phyloP scores from a whole-genome alignment of 2,329 filamentous ascomycete genomes.

The Salinomyces thailandicus region DNA sequence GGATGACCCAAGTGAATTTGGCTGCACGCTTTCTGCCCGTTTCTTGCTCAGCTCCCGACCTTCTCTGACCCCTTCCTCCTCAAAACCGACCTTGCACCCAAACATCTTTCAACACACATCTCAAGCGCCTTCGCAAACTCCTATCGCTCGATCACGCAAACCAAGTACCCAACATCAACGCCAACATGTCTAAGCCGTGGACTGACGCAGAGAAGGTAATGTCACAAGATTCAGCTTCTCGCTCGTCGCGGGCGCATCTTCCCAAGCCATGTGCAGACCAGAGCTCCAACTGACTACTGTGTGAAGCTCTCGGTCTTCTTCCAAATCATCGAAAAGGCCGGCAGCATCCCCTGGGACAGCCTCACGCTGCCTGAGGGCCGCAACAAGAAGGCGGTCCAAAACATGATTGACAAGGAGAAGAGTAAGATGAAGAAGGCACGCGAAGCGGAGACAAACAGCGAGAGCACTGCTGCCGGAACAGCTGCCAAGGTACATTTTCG shows the following conservation, averaged over 20 bases:
- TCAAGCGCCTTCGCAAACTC: too few species aligned
- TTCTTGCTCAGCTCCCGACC: too few species aligned
- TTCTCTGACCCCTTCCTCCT: too few species aligned
- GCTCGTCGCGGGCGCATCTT: neutral
- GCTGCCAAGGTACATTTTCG: slow-evolving; percentile 10
- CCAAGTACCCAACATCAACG: too few species aligned
- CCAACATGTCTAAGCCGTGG: too few species aligned
- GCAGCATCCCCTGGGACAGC: slow-evolving; percentile 20
- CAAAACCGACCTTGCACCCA: too few species aligned
- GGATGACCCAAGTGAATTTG: too few species aligned
- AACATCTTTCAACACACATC: too few species aligned
- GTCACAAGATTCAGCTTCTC: neutral
- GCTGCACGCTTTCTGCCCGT: too few species aligned
- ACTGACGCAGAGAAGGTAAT: slow-evolving; percentile 24
- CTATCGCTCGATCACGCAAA: too few species aligned
- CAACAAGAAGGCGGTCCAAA: slow-evolving; percentile 19
- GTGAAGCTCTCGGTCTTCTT: slow-evolving; percentile 18
- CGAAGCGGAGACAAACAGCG: slow-evolving; percentile 8
- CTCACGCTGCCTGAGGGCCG: slow-evolving; percentile 22
- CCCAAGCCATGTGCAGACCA: too few species aligned
- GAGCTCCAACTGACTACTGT: neutral
- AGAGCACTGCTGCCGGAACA: slow-evolving; percentile 4
- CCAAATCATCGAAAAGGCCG: slow-evolving; percentile 19
- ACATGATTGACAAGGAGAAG: slow-evolving; percentile 26
- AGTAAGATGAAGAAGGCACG: slow-evolving; percentile 16